Evolutionary conservation across 306 rosid species (phyloP), one percentile per base, ranked within the genome.

Genomic region (Lupinus albus): DNA sequence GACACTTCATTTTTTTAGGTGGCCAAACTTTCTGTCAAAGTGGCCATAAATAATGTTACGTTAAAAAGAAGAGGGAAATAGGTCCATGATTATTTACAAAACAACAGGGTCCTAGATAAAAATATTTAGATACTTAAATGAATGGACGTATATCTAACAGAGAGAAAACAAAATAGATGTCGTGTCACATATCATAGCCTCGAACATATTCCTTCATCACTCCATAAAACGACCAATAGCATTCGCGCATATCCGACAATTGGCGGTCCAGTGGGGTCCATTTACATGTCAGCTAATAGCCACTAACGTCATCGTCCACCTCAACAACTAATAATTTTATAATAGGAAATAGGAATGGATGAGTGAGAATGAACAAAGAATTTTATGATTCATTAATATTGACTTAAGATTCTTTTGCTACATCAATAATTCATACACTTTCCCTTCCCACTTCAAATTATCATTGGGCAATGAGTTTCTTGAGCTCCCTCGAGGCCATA

Each of bases 151-250:
- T n/a, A n/a, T n/a, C n/a, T n/a, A n/a, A n/a, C n/a, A n/a, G n/a
- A n/a, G n/a, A n/a, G n/a, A n/a, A n/a, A n/a, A n/a, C n/a, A n/a
- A 62, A 67, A 78, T 55, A 17, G 68, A 72, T 68, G 82, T 75
- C 56, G 55, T 58, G 46, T 71, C 74, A 46, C 49, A 49, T 58
- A 68, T 68, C 67, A 52, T 64, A 44, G 46, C 11, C 13, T 16
- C 49, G 88, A 81, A 83, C 76, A 83, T 81, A 86, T 89, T 89
- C 96, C 75, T 52, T 13, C 36, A 11, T 42, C 20, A 42, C 76
- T 48, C 48, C 9, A 36, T 48, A 32, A 63, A 63, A 41, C 8
- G 50, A 50, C 45, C 30, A 55, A 28, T 15, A 15, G 18, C 52
- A 59, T 20, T 60, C 69, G 67, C 71, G 78, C 78, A 81, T 78